Percentiles rank a stretch among this genome's conserved stretches.
phyloP scores from a whole-genome alignment of 192 early-diverging fungal genomes.

The Rhizophagus sp. region DNA sequence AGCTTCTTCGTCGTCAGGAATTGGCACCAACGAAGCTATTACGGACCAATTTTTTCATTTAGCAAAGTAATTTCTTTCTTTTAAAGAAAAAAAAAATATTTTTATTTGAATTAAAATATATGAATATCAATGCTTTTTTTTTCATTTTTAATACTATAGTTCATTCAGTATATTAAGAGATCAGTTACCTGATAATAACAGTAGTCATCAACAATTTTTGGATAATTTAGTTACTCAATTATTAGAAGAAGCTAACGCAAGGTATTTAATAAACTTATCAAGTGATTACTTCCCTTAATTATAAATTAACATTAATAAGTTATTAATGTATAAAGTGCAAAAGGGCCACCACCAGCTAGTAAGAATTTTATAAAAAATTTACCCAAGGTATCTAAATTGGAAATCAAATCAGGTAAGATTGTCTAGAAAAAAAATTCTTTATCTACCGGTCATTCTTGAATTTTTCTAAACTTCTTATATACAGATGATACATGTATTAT shows the following conservation, averaged over 20 bases:
- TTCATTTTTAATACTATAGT: slow-evolving; percentile 23
- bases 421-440: too few relatives aligned
- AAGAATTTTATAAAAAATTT: slow-evolving; percentile 42
- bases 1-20: background rate
- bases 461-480: background rate
- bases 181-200: slow-evolving; percentile 38
- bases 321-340: too few relatives aligned
- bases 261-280: slow-evolving; percentile 27
- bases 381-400: slow-evolving; percentile 33
- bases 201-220: slow-evolving; percentile 48
- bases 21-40: background rate
- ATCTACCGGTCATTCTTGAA: background rate
- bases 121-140: too few relatives aligned
- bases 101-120: too few relatives aligned
- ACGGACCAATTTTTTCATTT: slow-evolving; percentile 4
- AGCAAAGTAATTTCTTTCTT: background rate
- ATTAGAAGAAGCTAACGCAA: slow-evolving; percentile 54
- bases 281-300: background rate
- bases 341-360: slow-evolving; percentile 43
- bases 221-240: slow-evolving; percentile 58
- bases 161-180: slow-evolving; percentile 48
- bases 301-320: background rate
- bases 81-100: background rate
- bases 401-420: slow-evolving; percentile 39
- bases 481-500: slow-evolving; percentile 43